A percentile compares a stretch with the other conserved stretches of the same genome.
phyloP scores from a whole-genome alignment of 2,329 filamentous ascomycete genomes.

The Phyllosticta paracitricarpa region DNA sequence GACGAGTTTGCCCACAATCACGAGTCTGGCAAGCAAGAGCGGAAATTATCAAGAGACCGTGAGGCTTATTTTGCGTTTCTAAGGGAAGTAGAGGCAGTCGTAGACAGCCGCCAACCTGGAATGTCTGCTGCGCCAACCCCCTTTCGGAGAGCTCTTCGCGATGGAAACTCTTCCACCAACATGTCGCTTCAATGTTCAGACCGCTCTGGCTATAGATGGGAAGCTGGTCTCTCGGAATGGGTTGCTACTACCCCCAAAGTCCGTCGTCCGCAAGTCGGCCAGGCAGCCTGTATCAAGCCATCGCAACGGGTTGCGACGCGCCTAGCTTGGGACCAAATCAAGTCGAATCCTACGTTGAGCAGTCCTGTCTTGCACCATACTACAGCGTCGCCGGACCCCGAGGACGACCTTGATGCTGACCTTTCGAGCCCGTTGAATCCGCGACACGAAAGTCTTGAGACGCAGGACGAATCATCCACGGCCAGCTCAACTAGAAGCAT shows the following conservation, averaged over 20 bases:
- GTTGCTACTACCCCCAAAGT: constrained; percentile 29
- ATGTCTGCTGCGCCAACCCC: neutral
- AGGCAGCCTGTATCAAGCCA: constrained; percentile 42
- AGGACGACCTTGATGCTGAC: neutral
- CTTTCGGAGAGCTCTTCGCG: neutral
- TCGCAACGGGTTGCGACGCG: neutral
- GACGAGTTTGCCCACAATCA: constrained; percentile 27
- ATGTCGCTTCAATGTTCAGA: neutral
- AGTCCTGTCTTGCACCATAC: neutral
- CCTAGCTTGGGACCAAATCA: neutral
- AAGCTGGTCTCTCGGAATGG: constrained; percentile 38
- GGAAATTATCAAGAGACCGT: neutral
- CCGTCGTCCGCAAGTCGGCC: neutral
- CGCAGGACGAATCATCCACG: neutral
- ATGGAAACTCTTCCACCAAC: constrained; percentile 1
- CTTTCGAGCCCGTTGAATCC: neutral
- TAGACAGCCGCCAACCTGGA: neutral
- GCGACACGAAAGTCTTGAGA: neutral
- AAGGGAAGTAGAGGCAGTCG: neutral
- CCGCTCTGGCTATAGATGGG: constrained; percentile 28
- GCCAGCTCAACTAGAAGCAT: neutral
- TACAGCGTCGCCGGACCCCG: neutral
- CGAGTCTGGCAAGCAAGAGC: constrained; percentile 7
- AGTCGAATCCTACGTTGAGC: neutral
- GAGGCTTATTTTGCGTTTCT: neutral